These are phyloP conservation scores for Pueraria montana DNA, from an alignment of 306 rosid genomes.

Conservation along the genomic window DNA sequence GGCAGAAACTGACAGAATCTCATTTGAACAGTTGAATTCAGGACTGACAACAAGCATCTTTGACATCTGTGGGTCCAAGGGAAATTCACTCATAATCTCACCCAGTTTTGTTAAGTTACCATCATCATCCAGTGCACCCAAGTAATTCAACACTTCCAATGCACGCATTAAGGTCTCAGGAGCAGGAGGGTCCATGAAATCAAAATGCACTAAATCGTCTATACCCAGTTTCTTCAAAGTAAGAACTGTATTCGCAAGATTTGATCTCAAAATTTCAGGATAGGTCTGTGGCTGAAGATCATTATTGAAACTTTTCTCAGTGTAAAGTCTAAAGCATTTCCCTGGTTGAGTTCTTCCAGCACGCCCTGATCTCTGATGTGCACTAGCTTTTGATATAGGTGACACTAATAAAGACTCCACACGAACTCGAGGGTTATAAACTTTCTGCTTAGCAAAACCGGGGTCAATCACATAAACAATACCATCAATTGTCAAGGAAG, in stretches of 20 bases:
- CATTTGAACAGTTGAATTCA: conserved; percentile 92
- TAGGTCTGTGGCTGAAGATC: conserved; percentile 96
- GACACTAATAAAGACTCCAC: conserved; percentile 93
- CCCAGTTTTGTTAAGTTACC: conserved; percentile 93
- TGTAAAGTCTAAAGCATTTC: conserved; percentile 92
- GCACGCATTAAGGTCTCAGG: conserved; percentile 98
- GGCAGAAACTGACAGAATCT: conserved; percentile 85
- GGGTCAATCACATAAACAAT: conserved; percentile 97
- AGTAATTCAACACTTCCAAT: conserved; percentile 89
- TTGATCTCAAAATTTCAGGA: conserved; percentile 92
- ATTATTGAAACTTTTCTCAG: conserved; percentile 85
- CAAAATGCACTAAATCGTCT: conserved; percentile 94
- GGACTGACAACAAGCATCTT: conserved; percentile 98
- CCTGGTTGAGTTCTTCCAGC: conserved; percentile 98
- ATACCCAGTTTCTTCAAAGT: conserved; percentile 92
- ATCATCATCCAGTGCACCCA: conserved; percentile 96
- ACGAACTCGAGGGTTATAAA: conserved; percentile 86
- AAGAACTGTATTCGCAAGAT: conserved; percentile 92
- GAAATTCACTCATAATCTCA: conserved; percentile 95
- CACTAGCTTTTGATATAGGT: conserved; percentile 95
- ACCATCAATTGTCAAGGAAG: conserved; percentile 93
- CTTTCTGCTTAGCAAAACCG: conserved; percentile 88
- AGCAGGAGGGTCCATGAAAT: conserved; percentile 99
- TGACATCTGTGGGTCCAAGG: conserved; percentile 95
- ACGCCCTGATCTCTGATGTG: conserved; percentile 97